Base-by-base conservation (phyloP, 75 land plant species). In the Picea sitchensis region DNA sequence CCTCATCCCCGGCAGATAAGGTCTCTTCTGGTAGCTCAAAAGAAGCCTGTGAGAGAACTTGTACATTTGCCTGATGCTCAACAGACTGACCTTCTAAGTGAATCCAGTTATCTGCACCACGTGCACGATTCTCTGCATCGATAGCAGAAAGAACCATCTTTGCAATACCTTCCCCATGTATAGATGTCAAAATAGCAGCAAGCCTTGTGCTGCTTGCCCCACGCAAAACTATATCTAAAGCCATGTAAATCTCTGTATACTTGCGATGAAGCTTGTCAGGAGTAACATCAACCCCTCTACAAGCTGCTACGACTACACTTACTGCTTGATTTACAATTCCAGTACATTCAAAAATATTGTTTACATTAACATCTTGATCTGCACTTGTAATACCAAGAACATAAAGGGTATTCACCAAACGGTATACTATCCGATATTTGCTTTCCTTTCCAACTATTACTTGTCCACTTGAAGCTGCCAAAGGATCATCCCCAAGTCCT, bases 171-270 rank as follows among this genome's bases (percentile, higher is more conserved):
- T 96, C 99, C 34, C 94, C 92, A 79, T 96, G 99, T 83, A 96
- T 87, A 41, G 91, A 82, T 15, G 91, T 77, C 64, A 96, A 79
- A 65, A 96, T 96, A 21, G 91, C 81, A 12, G 95, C 86, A 2
- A 96, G 83, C 56, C 99, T 88, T 20, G 94, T 92, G 21, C 79
- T 77, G 78, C 94, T 91, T 14, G 90, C 98, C 12, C 99, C 99
- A 63, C 88, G 87, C 64, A 96, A 86, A 17, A 96, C 95, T 59
- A 94, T 90, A 78, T 96, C 99, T 26, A 96, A 73, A 71, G 99
- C 97, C 95, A 95, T 95, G 82, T 96, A 96, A 23, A 95, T 81
- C 88, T 96, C 99, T 30, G 98, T 92, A 78, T 96, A 96, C 86
- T 95, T 96, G 62, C 92, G 87, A 54, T 75, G 59, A 75, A 96